phyloP scores from a whole-genome alignment of 108 stramenopile species.

The Pseudonitzschia multistriata region DNA sequence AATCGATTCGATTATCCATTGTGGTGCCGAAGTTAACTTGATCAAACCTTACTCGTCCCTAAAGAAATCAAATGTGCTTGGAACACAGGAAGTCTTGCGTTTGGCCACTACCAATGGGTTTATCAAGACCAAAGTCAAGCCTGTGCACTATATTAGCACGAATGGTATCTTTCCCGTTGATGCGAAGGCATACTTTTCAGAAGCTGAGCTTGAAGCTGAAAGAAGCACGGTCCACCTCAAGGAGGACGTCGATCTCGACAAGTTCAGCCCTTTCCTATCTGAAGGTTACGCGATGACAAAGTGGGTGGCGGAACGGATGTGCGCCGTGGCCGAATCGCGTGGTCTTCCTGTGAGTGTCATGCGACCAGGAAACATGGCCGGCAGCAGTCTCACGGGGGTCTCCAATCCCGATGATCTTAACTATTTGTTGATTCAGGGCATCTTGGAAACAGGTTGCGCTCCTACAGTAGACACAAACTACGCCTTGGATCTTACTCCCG shows the following conservation, averaged over 20 bases:
- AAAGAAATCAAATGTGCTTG: conserved; percentile 70
- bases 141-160: conserved; percentile 62
- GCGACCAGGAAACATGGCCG: conserved; percentile 74
- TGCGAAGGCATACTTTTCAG: conserved; percentile 19
- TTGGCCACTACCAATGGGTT: conserved; percentile 62
- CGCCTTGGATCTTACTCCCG: conserved; percentile 69
- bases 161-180: conserved; percentile 74
- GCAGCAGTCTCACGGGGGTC: conserved; percentile 42
- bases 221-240: conserved; percentile 30
- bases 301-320: conserved; percentile 80
- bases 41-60: conserved; percentile 64
- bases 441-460: conserved; percentile 35
- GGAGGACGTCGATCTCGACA: conserved; percentile 37
- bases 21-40: conserved; percentile 73
- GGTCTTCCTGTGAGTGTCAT: conserved; percentile 65
- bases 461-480: conserved; percentile 33
- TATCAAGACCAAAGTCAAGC: conserved; percentile 51
- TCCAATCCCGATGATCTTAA: conserved; percentile 74
- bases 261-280: conserved; percentile 14
- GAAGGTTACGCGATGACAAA: conserved; percentile 79
- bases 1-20: conserved; percentile 75
- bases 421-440: conserved; percentile 55
- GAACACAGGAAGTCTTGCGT: conserved; percentile 67
- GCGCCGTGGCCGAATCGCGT: conserved; percentile 47
- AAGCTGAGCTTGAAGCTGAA: conserved; percentile 23